Evolutionary conservation across 2,329 filamentous ascomycete genomes (phyloP).

Genomic region (Ascochyta pisi): DNA sequence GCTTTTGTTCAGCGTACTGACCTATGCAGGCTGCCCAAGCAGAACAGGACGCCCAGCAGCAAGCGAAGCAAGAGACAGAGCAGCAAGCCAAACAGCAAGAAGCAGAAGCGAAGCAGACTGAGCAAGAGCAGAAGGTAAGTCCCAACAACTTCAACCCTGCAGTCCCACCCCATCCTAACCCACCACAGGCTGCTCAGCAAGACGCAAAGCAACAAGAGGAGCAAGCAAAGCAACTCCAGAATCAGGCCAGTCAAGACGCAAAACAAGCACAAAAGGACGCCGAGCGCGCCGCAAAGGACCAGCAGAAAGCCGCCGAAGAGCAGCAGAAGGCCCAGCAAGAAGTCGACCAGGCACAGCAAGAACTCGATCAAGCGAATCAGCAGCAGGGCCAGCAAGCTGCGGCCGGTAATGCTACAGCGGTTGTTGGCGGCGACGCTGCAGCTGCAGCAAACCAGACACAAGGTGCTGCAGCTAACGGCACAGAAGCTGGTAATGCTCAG

Average conservation of each 20-base stretch:
- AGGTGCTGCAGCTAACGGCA: constrained; percentile 7
- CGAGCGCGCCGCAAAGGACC: constrained; percentile 9
- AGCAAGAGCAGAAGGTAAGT: constrained; percentile 2
- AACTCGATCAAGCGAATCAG: constrained; percentile 7
- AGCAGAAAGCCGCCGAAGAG: constrained; percentile 10
- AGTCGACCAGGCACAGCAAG: constrained; percentile 8
- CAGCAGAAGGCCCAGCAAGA: constrained; percentile 9
- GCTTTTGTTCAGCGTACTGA: neutral
- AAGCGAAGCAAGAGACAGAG: neutral
- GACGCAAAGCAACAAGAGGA: neutral
- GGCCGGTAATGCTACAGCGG: constrained; percentile 8
- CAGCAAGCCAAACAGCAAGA: constrained; percentile 2
- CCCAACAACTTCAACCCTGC: neutral
- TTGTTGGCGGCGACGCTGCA: constrained; percentile 4
- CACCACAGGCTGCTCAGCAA: neutral
- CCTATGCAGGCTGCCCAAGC: neutral
- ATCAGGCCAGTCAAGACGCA: constrained; percentile 11
- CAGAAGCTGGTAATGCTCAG: constrained; percentile 1
- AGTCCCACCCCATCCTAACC: neutral
- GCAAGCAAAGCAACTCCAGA: constrained; percentile 6
- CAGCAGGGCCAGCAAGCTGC: constrained; percentile 8
- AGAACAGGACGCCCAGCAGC: neutral
- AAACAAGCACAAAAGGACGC: constrained; percentile 14
- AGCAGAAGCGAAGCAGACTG: neutral
- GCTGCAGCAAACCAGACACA: constrained; percentile 10